Evolutionary conservation across 768 basidiomycete species (phyloP).

Genomic region (Mycena galericulata): DNA sequence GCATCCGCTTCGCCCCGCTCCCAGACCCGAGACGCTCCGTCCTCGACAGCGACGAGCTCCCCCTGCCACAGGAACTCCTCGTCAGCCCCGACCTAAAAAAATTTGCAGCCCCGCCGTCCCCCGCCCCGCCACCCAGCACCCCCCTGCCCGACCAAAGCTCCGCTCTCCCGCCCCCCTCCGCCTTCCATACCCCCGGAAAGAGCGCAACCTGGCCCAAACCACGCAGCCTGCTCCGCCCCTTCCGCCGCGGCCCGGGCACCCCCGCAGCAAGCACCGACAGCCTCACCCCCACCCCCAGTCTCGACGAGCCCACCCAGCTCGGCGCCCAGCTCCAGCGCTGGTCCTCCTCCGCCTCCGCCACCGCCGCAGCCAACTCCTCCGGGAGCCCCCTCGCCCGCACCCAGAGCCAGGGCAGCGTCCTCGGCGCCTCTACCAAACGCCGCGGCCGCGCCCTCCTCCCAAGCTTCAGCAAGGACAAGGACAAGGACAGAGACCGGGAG

Average conservation of each 20-base stretch:
- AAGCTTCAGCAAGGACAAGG: not conserved
- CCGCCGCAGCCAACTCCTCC: slow-evolving; percentile 38
- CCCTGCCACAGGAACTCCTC: slow-evolving; percentile 50
- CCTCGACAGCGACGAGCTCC: slow-evolving; percentile 55
- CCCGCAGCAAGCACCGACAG: slow-evolving; percentile 47
- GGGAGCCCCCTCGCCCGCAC: slow-evolving; percentile 26
- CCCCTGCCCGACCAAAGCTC: slow-evolving; percentile 40
- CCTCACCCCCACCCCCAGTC: slow-evolving; percentile 54
- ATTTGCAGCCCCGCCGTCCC: slow-evolving; percentile 43
- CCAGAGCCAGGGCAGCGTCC: slow-evolving; percentile 21
- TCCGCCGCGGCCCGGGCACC: slow-evolving; percentile 32
- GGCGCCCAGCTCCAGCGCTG: slow-evolving; percentile 33
- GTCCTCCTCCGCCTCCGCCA: slow-evolving; percentile 43
- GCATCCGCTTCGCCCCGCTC: slow-evolving; percentile 88
- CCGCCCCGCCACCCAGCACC: slow-evolving; percentile 73
- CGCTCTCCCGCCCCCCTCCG: slow-evolving; percentile 38
- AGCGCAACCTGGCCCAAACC: slow-evolving; percentile 28
- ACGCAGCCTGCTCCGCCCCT: slow-evolving; percentile 19
- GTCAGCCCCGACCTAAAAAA: not conserved
- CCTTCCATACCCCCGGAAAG: slow-evolving; percentile 42
- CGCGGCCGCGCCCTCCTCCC: slow-evolving; percentile 22
- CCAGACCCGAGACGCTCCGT: slow-evolving; percentile 77
- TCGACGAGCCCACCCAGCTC: slow-evolving; percentile 44
- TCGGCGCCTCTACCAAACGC: slow-evolving; percentile 8
- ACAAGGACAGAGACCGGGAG: not conserved